Percentiles rank a stretch among this genome's conserved stretches.
These are phyloP conservation scores for Phytophthora ramorum DNA, from an alignment of 352 stramenopile genomes.

Conservation along the genomic window DNA sequence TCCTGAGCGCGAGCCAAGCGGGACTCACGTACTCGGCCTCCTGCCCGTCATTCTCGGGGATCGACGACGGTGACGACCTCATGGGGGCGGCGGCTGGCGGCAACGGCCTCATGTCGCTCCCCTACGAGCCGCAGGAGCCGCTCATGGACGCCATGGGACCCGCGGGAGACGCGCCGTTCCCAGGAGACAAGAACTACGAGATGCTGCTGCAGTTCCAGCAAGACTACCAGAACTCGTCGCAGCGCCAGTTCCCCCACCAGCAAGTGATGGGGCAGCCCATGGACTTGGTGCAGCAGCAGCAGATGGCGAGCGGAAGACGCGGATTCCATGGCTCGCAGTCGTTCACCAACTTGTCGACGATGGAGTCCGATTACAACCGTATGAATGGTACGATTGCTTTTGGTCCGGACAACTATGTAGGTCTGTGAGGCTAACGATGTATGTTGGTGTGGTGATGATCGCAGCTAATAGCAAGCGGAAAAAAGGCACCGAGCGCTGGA, in stretches of 20 bases:
- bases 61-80: constrained; percentile 66
- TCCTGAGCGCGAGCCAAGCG: constrained; percentile 22
- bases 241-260: constrained; percentile 64
- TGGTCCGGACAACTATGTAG: background rate
- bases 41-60: constrained; percentile 73
- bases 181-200: constrained; percentile 53
- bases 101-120: constrained; percentile 33
- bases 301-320: constrained; percentile 37
- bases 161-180: constrained; percentile 12
- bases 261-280: constrained; percentile 48
- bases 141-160: constrained; percentile 24
- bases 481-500: constrained; percentile 66
- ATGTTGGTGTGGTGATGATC: constrained; percentile 3
- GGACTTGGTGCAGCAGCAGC: constrained; percentile 41
- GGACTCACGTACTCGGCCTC: constrained; percentile 75
- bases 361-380: constrained; percentile 70
- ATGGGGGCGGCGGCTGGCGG: constrained; percentile 43
- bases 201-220: constrained; percentile 73
- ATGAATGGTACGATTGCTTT: constrained; percentile 35
- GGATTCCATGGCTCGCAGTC: constrained; percentile 73
- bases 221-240: constrained; percentile 45
- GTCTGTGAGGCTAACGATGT: background rate
- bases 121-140: constrained; percentile 34
- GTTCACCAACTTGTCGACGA: constrained; percentile 75
- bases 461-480: constrained; percentile 68